A percentile compares a stretch with the other conserved stretches of the same genome.
Conservation (phyloP, 176 grass and related monocot species). For the Rhynchospora breviuscula region DNA sequence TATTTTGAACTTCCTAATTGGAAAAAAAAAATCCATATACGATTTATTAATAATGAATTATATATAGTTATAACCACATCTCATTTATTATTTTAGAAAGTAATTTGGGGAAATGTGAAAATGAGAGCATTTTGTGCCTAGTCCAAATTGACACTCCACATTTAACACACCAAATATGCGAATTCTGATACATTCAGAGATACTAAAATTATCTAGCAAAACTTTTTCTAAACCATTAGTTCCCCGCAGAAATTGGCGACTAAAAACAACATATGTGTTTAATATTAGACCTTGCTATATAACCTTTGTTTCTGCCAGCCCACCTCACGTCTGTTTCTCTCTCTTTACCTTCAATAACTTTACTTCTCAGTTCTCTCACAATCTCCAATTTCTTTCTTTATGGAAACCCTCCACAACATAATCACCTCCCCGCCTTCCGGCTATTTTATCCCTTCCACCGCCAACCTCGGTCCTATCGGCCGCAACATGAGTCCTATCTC, state of each 20-base stretch:
- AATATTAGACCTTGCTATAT: not conserved
- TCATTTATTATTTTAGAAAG: too few species aligned
- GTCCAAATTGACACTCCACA: not conserved
- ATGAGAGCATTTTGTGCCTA: too few species aligned
- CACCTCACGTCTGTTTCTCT: not conserved
- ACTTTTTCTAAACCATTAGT: not conserved
- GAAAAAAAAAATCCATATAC: too few species aligned
- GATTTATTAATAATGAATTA: too few species aligned
- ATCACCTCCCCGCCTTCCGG: not conserved
- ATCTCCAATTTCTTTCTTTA: not conserved
- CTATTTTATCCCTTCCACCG: not conserved
- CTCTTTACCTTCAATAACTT: not conserved
- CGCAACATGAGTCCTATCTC: constrained; percentile 4
- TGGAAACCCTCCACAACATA: not conserved
- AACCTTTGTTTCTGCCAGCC: not conserved
- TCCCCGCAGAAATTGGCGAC: not conserved
- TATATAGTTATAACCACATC: too few species aligned
- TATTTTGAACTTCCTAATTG: too few species aligned
- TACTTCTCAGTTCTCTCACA: not conserved
- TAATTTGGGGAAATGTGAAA: too few species aligned
- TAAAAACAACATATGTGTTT: not conserved
- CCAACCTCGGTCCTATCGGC: not conserved
- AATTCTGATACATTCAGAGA: not conserved
- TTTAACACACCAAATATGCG: not conserved
- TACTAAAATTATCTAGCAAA: not conserved